phyloP scores from a whole-genome alignment of 2,329 filamentous ascomycete genomes.

The Aschersonia sp. region DNA sequence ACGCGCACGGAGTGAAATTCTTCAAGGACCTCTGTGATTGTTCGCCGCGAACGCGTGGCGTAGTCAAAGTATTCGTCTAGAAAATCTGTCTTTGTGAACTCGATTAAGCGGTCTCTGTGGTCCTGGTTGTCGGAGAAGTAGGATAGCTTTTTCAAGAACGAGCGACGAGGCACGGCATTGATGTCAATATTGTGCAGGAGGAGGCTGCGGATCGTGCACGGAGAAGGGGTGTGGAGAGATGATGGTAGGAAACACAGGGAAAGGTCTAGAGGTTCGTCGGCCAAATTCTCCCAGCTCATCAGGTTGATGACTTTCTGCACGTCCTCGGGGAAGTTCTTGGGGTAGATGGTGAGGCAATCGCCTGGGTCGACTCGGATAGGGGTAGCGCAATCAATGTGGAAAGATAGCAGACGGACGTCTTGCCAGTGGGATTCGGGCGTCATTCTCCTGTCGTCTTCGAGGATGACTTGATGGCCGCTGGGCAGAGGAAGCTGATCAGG shows the following conservation, averaged over 20 bases:
- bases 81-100: slow-evolving; percentile 67
- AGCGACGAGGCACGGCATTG: slow-evolving; percentile 73
- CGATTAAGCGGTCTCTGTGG: slow-evolving; percentile 68
- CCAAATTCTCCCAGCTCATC: slow-evolving; percentile 64
- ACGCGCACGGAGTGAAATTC: slow-evolving; percentile 80
- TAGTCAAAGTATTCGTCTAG: slow-evolving; percentile 95
- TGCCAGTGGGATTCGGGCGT: slow-evolving; percentile 78
- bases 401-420: slow-evolving; percentile 70
- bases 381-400: slow-evolving; percentile 30
- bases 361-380: slow-evolving; percentile 41
- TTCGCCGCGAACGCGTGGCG: slow-evolving; percentile 76
- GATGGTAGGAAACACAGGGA: slow-evolving; percentile 17
- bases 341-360: slow-evolving; percentile 68
- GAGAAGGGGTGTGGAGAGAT: slow-evolving; percentile 21
- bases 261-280: slow-evolving; percentile 54
- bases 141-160: slow-evolving; percentile 68
- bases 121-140: slow-evolving; percentile 58
- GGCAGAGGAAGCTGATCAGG: slow-evolving; percentile 38
- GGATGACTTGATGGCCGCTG: slow-evolving; percentile 35
- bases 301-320: slow-evolving; percentile 64
- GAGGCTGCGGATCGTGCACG: slow-evolving; percentile 56
- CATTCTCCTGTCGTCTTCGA: slow-evolving; percentile 55
- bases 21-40: slow-evolving; percentile 80
- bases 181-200: slow-evolving; percentile 79
- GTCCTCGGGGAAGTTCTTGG: slow-evolving; percentile 74